Base-by-base conservation (phyloP, 1,284 basidiomycete species). In the Puccinia hordei region DNA sequence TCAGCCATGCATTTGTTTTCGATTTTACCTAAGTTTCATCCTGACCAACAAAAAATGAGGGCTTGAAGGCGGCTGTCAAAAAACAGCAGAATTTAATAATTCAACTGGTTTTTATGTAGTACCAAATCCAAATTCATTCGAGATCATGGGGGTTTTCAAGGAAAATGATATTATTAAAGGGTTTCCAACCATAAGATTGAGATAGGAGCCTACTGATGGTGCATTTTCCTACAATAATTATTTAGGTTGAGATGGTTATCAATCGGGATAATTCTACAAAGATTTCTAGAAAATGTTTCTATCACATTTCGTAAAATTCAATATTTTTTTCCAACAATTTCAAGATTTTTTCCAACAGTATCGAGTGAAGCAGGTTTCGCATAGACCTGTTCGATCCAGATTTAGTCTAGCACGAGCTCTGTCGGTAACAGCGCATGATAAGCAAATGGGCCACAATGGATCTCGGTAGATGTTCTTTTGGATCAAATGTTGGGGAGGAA, bases 361-460 rank as follows among this genome's bases (percentile, higher is more conserved):
- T 30, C 76, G 63, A 13, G 41, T 49, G 17, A 79, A 71, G 57
- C 76, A 79, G 19, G 30, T 38, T 38, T 41, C 17, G 44, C 76
- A 79, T 8, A 79, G n/a, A 44, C 76, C 76, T 33, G 24, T 68
- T 30, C 76, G 49, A 38, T 38, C 22, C 49, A 33, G 41, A 27
- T 55, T 49, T 12, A 71, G 41, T 57, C 30, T 79, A 35, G 33
- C 33, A 19, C 76, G 65, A 33, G 66, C 51, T 22, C 66, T 65
- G 33, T 79, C 76, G 19, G 68, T 66, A n/a, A 79, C 55, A 8
- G 76, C 76, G 19, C 76, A 79, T 38, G 76, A 69, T 22, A 79
- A 57, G 66, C 76, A 79, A 51, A 55, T 51, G 27, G 66, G 65
- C 76, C 76, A 79, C 41, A 79, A 44, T 41, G 76, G 66, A 71